Evolutionary conservation across 345 rosid genomes (phyloP).

Genomic region (Viola odorata): DNA sequence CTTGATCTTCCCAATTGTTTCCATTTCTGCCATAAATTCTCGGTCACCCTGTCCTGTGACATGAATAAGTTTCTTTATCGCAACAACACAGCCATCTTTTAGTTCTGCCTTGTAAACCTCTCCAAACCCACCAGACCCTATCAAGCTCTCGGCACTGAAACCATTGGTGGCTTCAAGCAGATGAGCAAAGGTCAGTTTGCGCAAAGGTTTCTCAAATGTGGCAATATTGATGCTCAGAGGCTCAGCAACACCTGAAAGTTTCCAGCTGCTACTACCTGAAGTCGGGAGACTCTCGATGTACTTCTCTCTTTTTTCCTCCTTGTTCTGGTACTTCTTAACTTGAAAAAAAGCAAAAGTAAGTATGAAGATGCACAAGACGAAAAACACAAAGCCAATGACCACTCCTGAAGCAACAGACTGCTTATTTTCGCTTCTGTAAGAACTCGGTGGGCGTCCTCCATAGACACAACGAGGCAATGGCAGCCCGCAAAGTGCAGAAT

Average conservation of each 20-base stretch:
- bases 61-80: constrained; percentile 85
- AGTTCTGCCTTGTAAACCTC: constrained; percentile 95
- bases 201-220: constrained; percentile 90
- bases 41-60: constrained; percentile 94
- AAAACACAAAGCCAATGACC: constrained; percentile 69
- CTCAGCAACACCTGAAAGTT: constrained; percentile 82
- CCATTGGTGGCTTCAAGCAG: constrained; percentile 94
- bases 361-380: constrained; percentile 53
- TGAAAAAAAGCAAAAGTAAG: constrained; percentile 58
- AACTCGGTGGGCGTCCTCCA: constrained; percentile 20
- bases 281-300: constrained; percentile 84
- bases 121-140: constrained; percentile 95
- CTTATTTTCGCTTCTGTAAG: constrained; percentile 26
- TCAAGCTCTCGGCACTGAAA: constrained; percentile 80
- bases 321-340: constrained; percentile 48
- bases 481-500: constrained; percentile 87
- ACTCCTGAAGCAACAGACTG: constrained; percentile 49
- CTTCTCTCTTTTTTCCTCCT: constrained; percentile 61
- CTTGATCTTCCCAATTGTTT: constrained; percentile 94
- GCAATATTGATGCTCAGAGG: constrained; percentile 95
- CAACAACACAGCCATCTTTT: constrained; percentile 66
- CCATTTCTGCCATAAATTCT: constrained; percentile 99
- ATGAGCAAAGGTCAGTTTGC: constrained; percentile 84
- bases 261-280: constrained; percentile 88
- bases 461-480: constrained; percentile 69